phyloP scores from a whole-genome alignment of 2,329 filamentous ascomycete species.

The Microsporum audouinii region DNA sequence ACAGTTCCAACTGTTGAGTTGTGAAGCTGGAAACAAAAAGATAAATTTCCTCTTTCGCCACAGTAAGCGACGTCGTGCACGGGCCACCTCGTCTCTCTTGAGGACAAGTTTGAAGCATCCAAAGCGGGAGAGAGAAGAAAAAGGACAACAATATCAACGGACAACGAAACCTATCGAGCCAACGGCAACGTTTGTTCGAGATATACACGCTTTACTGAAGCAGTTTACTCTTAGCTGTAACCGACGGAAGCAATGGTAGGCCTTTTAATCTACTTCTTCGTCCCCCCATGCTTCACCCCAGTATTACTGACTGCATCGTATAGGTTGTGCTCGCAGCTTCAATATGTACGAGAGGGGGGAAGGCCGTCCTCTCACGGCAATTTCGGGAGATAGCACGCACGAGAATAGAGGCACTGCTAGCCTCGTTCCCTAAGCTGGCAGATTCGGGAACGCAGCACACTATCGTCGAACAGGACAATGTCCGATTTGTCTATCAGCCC shows the following conservation, averaged over 20 bases:
- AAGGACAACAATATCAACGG: background rate
- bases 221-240: background rate
- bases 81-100: conserved; percentile 5
- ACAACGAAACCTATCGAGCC: background rate
- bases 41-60: background rate
- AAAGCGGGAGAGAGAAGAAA: background rate
- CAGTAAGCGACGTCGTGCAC: conserved; percentile 8
- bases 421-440: conserved; percentile 94
- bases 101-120: background rate
- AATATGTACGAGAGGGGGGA: conserved; percentile 96
- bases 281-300: conserved; percentile 10
- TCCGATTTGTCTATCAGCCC: conserved; percentile 98
- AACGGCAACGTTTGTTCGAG: background rate
- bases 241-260: conserved; percentile 21
- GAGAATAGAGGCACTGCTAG: conserved; percentile 88
- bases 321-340: conserved; percentile 97
- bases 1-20: background rate
- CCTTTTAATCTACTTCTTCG: background rate
- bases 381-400: conserved; percentile 97
- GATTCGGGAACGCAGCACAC: conserved; percentile 95
- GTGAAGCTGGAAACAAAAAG: background rate
- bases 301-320: conserved; percentile 10
- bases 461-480: conserved; percentile 97
- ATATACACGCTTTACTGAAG: background rate
- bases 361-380: conserved; percentile 93